A percentile compares a stretch with the other conserved stretches of the same genome.
phyloP scores from a whole-genome alignment of 495 filamentous ascomycete genomes.

The Podospora sp. region DNA sequence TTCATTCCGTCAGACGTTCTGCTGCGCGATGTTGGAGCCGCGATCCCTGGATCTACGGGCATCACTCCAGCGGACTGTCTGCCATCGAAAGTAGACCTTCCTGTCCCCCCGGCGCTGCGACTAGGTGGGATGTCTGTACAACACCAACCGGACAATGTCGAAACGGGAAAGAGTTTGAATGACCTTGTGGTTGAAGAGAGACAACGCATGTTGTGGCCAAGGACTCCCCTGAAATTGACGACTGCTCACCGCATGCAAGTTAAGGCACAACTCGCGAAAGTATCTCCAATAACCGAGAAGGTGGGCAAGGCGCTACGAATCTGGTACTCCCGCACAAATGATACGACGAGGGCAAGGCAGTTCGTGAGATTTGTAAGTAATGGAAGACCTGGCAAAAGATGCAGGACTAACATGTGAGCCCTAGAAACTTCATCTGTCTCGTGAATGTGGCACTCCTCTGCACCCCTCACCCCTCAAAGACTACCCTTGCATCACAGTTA shows the following conservation, averaged over 20 bases:
- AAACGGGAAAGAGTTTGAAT: neutral
- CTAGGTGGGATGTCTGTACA: too few species aligned
- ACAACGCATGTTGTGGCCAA: neutral
- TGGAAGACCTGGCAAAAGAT: too few species aligned
- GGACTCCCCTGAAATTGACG: neutral
- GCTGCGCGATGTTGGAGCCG: neutral
- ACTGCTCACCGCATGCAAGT: neutral
- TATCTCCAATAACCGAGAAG: neutral
- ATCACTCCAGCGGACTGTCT: neutral
- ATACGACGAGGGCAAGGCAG: conserved; percentile 46
- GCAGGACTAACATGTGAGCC: too few species aligned
- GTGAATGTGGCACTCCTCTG: too few species aligned
- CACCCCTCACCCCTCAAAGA: too few species aligned
- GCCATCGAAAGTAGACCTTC: neutral
- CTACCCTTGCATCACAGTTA: too few species aligned
- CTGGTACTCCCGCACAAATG: conserved; percentile 48
- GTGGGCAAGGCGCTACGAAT: conserved; percentile 21
- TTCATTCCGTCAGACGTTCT: neutral
- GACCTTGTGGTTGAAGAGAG: neutral
- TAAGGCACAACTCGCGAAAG: neutral
- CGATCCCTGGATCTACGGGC: neutral
- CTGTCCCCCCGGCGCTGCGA: neutral
- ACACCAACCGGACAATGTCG: too few species aligned
- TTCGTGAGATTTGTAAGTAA: conserved; percentile 54
- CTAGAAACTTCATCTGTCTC: neutral